phyloP scores from a whole-genome alignment of 768 basidiomycete species.

The Auricularia sp. region DNA sequence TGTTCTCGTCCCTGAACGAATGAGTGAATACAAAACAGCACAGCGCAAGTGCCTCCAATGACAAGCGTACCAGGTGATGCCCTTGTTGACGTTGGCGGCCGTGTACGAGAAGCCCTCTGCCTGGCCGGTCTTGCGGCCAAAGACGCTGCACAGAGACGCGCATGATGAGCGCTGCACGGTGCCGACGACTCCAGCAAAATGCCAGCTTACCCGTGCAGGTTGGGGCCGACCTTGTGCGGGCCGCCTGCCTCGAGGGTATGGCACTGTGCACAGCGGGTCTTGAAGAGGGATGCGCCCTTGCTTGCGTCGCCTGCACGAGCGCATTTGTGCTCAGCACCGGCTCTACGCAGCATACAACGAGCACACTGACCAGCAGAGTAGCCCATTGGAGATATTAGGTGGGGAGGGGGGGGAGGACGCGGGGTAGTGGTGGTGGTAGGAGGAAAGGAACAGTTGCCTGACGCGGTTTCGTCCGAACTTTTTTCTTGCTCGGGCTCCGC shows the following conservation, averaged over 20 bases:
- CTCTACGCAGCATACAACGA: neutral
- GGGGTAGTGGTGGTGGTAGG: no score
- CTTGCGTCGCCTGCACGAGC: conserved; percentile 55
- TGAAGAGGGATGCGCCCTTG: conserved; percentile 94
- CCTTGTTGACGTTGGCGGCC: conserved; percentile 92
- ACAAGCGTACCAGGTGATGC: conserved; percentile 53
- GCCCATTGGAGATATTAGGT: neutral
- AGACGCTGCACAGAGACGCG: conserved; percentile 37
- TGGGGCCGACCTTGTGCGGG: conserved; percentile 86
- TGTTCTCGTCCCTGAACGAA: conserved; percentile 42
- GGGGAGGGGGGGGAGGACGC: neutral
- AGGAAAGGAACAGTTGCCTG: no score
- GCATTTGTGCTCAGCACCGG: neutral
- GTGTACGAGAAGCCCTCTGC: conserved; percentile 85
- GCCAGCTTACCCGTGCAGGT: conserved; percentile 73
- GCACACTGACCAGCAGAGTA: neutral
- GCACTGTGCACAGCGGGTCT: conserved; percentile 91
- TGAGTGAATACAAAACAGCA: neutral
- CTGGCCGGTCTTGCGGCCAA: conserved; percentile 81
- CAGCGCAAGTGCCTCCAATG: neutral
- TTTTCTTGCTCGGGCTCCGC: no score
- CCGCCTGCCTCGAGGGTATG: conserved; percentile 76
- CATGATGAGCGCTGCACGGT: neutral
- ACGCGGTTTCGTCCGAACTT: no score
- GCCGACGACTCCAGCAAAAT: neutral